These are phyloP conservation scores for Scalesia atractyloides DNA, from an alignment of 129 eudicot genomes.

Conservation along the genomic window DNA sequence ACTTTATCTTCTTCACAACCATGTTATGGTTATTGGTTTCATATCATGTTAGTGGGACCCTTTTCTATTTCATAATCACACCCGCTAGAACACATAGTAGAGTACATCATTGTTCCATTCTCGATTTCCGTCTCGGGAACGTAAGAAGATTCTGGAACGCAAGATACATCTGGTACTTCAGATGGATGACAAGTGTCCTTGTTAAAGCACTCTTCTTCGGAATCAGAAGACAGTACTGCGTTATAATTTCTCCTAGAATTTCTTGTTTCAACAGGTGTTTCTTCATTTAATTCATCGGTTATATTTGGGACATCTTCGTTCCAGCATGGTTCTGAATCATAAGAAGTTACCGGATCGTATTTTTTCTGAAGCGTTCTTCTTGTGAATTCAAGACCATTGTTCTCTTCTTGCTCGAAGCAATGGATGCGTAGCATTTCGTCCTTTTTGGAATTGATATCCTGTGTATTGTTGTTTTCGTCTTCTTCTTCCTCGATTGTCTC, in stretches of 20 bases:
- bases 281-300: conserved; percentile 26
- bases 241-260: conserved; percentile 44
- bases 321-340: conserved; percentile 58
- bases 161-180: conserved; percentile 48
- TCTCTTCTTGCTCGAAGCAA: conserved; percentile 44
- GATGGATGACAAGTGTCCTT: conserved; percentile 27
- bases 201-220: conserved; percentile 34
- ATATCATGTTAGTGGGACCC: conserved; percentile 23
- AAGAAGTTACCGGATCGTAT: conserved; percentile 46
- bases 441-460: conserved; percentile 58
- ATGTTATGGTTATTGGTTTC: conserved; percentile 19
- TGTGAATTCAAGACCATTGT: conserved; percentile 45
- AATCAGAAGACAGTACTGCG: conserved; percentile 54
- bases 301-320: conserved; percentile 28
- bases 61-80: conserved; percentile 33
- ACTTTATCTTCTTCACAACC: conserved; percentile 3
- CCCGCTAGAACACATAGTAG: conserved; percentile 48
- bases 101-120: conserved; percentile 43
- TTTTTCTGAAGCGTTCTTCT: conserved; percentile 54
- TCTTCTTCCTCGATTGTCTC: conserved; percentile 55
- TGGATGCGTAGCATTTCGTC: conserved; percentile 67
- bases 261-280: conserved; percentile 24
- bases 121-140: conserved; percentile 73
- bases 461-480: conserved; percentile 36
- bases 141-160: conserved; percentile 80